These are phyloP conservation scores for Botrytis paeoniae DNA, from an alignment of 2,329 filamentous ascomycete genomes.

Conservation along the genomic window DNA sequence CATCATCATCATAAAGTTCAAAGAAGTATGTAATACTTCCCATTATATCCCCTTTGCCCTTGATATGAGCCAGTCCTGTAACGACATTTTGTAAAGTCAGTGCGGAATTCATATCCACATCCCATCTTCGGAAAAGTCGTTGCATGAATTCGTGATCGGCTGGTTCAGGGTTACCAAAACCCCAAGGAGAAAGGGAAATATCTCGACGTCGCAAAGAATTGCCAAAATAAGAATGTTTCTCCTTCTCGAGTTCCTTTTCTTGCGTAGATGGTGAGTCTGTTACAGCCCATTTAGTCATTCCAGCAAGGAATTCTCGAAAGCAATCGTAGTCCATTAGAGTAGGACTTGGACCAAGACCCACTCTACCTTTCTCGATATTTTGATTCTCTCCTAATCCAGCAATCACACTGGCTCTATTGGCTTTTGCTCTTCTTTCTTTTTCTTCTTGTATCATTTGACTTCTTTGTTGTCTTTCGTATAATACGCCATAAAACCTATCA, in stretches of 20 bases:
- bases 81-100: slow-evolving; percentile 90
- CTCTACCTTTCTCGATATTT: slow-evolving; percentile 75
- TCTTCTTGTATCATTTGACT: slow-evolving; percentile 75
- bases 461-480: slow-evolving; percentile 89
- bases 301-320: slow-evolving; percentile 89
- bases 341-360: slow-evolving; percentile 83
- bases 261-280: slow-evolving; percentile 72
- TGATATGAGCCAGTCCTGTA: slow-evolving; percentile 83
- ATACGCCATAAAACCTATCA: slow-evolving; percentile 85
- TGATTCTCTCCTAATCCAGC: slow-evolving; percentile 42
- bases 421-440: slow-evolving; percentile 62
- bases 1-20: slow-evolving; percentile 90
- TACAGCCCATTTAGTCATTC: slow-evolving; percentile 88
- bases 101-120: slow-evolving; percentile 70
- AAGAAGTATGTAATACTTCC: slow-evolving; percentile 97
- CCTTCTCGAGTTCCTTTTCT: slow-evolving; percentile 49
- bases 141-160: slow-evolving; percentile 94
- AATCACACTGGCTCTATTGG: slow-evolving; percentile 53
- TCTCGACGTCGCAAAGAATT: slow-evolving; percentile 48
- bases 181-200: slow-evolving; percentile 48
- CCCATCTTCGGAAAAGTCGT: slow-evolving; percentile 85
- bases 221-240: slow-evolving; percentile 59
- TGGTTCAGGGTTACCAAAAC: slow-evolving; percentile 60
- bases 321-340: slow-evolving; percentile 97
- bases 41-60: slow-evolving; percentile 95